Conservation (phyloP, 805 yeast genomes). For the Candida lessepsii region DNA sequence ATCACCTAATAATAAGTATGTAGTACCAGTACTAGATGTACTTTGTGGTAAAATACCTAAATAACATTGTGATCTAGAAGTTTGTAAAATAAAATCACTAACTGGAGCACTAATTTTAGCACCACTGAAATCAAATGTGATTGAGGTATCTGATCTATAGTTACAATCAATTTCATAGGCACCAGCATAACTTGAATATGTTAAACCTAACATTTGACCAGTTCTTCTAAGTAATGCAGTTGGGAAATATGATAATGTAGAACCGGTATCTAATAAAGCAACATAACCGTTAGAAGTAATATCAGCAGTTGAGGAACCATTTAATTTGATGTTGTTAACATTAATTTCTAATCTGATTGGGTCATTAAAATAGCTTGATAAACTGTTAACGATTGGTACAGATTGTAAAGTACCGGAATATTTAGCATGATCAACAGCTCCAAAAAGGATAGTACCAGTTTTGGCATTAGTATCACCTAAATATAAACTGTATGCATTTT, state of each 20-base stretch:
- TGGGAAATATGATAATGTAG: constrained; percentile 46
- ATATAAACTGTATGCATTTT: constrained; percentile 36
- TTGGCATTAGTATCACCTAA: constrained; percentile 25
- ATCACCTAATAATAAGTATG: constrained; percentile 56
- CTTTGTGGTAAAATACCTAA: constrained; percentile 27
- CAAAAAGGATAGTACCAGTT: constrained; percentile 39
- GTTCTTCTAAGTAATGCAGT: constrained; percentile 28
- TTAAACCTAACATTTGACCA: constrained; percentile 40
- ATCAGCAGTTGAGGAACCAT: constrained; percentile 11
- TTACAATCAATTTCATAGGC: constrained; percentile 50
- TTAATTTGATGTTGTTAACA: constrained; percentile 35
- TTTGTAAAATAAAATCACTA: constrained; percentile 25
- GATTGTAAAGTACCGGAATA: constrained; percentile 33
- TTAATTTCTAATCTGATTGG: constrained; percentile 53
- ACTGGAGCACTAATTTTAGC: constrained; percentile 50
- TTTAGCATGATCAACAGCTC: constrained; percentile 45
- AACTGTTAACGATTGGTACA: constrained; percentile 38
- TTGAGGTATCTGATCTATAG: constrained; percentile 16
- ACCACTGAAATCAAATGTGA: constrained; percentile 58
- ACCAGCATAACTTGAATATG: constrained; percentile 39
- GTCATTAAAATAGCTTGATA: constrained; percentile 21
- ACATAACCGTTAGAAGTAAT: constrained; percentile 20
- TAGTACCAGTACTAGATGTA: neutral
- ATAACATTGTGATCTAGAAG: constrained; percentile 20
- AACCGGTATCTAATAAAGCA: constrained; percentile 36